Percentiles rank a stretch among this genome's conserved stretches.
phyloP scores from a whole-genome alignment of 2,329 filamentous ascomycete species.

The Raffaelea ambrosiae region DNA sequence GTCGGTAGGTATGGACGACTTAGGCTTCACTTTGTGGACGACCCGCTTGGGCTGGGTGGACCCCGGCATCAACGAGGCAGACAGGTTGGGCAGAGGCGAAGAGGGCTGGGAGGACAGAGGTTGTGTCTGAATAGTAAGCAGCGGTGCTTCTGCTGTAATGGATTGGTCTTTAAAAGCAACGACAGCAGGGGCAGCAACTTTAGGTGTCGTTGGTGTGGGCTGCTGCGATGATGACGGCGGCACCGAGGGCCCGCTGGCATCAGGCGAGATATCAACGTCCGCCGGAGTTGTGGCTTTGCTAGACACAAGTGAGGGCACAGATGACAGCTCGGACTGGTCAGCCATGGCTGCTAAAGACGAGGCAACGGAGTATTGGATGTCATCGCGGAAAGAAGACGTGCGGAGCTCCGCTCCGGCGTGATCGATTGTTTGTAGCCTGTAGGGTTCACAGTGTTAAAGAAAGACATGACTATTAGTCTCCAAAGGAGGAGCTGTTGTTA shows the following conservation, averaged over 20 bases:
- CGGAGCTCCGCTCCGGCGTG: too few relatives aligned
- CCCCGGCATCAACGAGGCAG: background rate
- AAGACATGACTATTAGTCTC: background rate
- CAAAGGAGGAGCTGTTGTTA: too few relatives aligned
- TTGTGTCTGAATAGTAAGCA: background rate
- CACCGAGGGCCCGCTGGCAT: background rate
- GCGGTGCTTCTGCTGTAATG: too few relatives aligned
- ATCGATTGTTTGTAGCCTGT: background rate
- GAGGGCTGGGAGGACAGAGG: background rate
- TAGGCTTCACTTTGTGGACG: conserved; percentile 54
- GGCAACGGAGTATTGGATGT: conserved; percentile 30
- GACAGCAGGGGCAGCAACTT: too few relatives aligned
- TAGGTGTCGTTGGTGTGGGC: background rate
- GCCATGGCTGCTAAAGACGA: conserved; percentile 46
- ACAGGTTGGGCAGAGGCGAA: background rate
- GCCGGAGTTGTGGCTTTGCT: conserved; percentile 58
- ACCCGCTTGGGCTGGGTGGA: background rate
- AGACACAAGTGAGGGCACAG: conserved; percentile 43
- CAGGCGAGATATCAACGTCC: conserved; percentile 26
- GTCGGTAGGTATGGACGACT: conserved; percentile 73
- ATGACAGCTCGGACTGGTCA: conserved; percentile 45
- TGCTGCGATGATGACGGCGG: background rate
- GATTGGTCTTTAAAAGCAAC: too few relatives aligned
- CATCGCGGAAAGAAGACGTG: too few relatives aligned
- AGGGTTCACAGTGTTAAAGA: background rate